phyloP scores from a whole-genome alignment of 2,329 filamentous ascomycete genomes.

The Sphaerulina vaccinii region DNA sequence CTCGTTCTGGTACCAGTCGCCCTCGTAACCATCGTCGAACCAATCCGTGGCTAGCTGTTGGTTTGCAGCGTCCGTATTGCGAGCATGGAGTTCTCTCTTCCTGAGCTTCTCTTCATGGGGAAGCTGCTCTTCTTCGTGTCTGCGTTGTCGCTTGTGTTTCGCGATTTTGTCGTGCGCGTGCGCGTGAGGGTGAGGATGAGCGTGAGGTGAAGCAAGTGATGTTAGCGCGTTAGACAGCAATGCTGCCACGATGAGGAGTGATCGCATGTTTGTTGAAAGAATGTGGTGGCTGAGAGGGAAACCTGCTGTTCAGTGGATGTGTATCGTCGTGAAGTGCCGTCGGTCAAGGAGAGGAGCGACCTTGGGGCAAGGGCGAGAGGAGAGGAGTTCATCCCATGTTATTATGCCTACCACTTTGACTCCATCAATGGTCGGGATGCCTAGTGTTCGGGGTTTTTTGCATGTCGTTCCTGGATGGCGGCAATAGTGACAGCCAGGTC shows the following conservation, averaged over 20 bases:
- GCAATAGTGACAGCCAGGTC: background rate
- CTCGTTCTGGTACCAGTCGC: slow-evolving; percentile 36
- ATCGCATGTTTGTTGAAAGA: slow-evolving; percentile 4
- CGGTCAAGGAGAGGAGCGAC: slow-evolving; percentile 1
- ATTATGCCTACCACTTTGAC: background rate
- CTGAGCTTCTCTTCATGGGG: background rate
- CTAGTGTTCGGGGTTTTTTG: background rate
- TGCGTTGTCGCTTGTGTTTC: slow-evolving; percentile 3
- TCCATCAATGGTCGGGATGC: background rate
- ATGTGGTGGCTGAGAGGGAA: slow-evolving; percentile 1
- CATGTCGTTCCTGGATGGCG: background rate
- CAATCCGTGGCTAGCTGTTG: background rate
- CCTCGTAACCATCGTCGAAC: slow-evolving; percentile 4
- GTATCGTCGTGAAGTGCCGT: background rate
- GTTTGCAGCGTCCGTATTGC: slow-evolving; percentile 5
- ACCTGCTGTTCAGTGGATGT: background rate
- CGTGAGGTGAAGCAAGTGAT: background rate
- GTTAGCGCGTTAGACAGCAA: slow-evolving; percentile 12
- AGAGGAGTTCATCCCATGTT: background rate
- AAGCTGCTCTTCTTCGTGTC: slow-evolving; percentile 4
- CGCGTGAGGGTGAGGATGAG: background rate
- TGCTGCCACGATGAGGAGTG: slow-evolving; percentile 3
- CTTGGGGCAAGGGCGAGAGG: background rate
- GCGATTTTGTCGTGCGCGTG: no score
- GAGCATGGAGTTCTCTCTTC: slow-evolving; percentile 3